Percentiles rank a stretch among this genome's conserved stretches.
phyloP scores from a whole-genome alignment of 257 asterid species.

The Striga asiatica region DNA sequence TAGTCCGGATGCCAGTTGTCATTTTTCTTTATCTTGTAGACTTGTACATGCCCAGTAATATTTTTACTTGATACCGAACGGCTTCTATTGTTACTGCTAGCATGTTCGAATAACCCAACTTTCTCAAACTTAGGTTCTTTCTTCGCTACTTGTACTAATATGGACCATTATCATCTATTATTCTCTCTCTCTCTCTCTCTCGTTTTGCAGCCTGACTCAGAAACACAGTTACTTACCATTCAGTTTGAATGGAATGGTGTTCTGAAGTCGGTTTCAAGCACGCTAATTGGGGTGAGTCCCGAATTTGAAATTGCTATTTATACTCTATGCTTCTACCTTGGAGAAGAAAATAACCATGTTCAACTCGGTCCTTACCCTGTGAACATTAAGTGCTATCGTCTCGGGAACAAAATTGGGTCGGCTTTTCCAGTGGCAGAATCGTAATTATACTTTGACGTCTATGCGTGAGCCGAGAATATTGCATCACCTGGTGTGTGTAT shows the following conservation, averaged over 20 bases:
- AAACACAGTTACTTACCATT: constrained; percentile 63
- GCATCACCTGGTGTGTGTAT: neutral
- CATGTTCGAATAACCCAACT: neutral
- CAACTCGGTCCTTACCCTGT: constrained; percentile 82
- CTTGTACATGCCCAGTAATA: no score
- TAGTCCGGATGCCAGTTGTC: no score
- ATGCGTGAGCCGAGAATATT: neutral
- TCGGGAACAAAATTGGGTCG: constrained; percentile 69
- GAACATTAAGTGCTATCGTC: constrained; percentile 69
- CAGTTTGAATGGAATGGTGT: constrained; percentile 98
- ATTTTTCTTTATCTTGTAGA: neutral
- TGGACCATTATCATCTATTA: no score
- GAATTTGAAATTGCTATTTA: constrained; percentile 85
- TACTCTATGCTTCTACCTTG: constrained; percentile 69
- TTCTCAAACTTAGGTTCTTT: neutral
- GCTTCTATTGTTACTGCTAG: neutral
- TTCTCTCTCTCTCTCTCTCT: constrained; percentile 3
- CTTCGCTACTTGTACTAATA: neutral
- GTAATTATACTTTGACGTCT: constrained; percentile 13
- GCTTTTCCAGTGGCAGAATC: constrained; percentile 76
- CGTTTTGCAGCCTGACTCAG: constrained; percentile 76
- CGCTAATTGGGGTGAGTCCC: constrained; percentile 86
- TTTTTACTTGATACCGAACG: neutral
- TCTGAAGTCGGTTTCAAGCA: constrained; percentile 82
- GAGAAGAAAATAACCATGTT: constrained; percentile 67